Percentiles rank a stretch among this genome's conserved stretches.
These are phyloP conservation scores for Gelatoporia subvermispora DNA, from an alignment of 768 basidiomycete genomes.

Conservation along the genomic window DNA sequence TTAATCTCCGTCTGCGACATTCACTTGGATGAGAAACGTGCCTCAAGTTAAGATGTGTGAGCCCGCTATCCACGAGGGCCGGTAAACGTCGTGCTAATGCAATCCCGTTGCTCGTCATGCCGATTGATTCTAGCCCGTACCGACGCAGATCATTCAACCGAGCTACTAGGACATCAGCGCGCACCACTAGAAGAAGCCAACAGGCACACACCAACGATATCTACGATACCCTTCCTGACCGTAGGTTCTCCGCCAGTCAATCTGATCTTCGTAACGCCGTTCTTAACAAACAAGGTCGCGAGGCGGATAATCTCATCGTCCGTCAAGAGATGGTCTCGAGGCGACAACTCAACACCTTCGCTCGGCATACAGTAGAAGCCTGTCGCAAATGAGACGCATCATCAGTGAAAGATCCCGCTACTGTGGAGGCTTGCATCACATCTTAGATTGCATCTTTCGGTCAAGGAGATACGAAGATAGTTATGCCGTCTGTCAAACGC, in stretches of 20 bases:
- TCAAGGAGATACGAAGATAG: conserved; percentile 85
- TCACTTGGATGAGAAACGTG: conserved; percentile 6
- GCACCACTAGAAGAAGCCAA: not conserved
- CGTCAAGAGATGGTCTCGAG: conserved; percentile 60
- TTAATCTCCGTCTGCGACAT: not conserved
- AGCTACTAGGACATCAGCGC: conserved; percentile 31
- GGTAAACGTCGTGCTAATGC: conserved; percentile 71
- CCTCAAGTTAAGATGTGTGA: conserved; percentile 66
- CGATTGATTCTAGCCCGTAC: conserved; percentile 67
- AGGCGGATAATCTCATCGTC: conserved; percentile 73
- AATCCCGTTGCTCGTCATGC: conserved; percentile 84
- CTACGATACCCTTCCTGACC: conserved; percentile 66
- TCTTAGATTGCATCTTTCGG: conserved; percentile 83
- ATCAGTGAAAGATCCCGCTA: conserved; percentile 1
- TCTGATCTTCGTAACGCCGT: conserved; percentile 83
- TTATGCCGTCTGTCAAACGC: conserved; percentile 66
- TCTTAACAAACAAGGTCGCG: conserved; percentile 70
- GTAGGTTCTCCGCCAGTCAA: conserved; percentile 89
- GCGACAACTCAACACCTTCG: conserved; percentile 73
- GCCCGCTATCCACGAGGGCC: conserved; percentile 58
- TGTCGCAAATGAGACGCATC: conserved; percentile 25
- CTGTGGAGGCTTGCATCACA: conserved; percentile 38
- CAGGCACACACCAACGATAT: conserved; percentile 56
- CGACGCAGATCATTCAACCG: conserved; percentile 56
- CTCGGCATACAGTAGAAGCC: conserved; percentile 92